phyloP scores from a whole-genome alignment of 257 asterid genomes.

The Scutellaria baicalensis region DNA sequence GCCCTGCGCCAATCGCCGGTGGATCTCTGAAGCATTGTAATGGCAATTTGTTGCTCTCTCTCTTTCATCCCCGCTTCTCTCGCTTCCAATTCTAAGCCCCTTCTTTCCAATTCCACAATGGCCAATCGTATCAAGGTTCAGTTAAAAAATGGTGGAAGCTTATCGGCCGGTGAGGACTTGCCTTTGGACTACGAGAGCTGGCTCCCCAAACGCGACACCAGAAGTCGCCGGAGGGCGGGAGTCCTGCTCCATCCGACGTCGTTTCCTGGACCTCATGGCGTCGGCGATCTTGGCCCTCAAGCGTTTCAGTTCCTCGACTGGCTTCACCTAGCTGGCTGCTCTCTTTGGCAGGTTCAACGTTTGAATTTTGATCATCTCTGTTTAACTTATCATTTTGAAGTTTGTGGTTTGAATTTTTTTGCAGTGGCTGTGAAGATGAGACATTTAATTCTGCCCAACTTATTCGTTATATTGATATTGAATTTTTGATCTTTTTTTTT shows the following conservation, averaged over 20 bases:
- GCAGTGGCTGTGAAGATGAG: neutral
- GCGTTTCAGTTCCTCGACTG: constrained; percentile 82
- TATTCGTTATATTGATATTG: neutral
- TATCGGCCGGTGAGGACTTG: constrained; percentile 64
- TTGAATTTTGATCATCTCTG: neutral
- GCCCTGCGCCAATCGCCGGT: too few species aligned
- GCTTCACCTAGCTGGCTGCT: constrained; percentile 91
- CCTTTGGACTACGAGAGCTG: constrained; percentile 64
- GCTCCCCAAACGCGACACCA: constrained; percentile 47
- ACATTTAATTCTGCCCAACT: neutral
- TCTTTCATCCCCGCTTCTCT: constrained; percentile 25
- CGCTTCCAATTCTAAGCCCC: constrained; percentile 16
- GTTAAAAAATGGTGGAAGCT: constrained; percentile 23
- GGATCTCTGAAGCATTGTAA: neutral
- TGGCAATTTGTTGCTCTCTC: constrained; percentile 28
- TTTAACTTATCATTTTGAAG: neutral
- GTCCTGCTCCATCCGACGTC: constrained; percentile 92
- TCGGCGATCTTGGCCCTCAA: constrained; percentile 87
- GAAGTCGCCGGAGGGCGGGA: constrained; percentile 78
- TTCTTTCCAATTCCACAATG: neutral
- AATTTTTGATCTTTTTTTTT: neutral
- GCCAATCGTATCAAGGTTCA: constrained; percentile 9
- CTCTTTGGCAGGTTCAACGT: constrained; percentile 80
- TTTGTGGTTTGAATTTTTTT: neutral
- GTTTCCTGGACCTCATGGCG: constrained; percentile 86